Evolutionary conservation across 2,329 filamentous ascomycete species (phyloP).

Genomic region (Emmonsiellopsis sp.): DNA sequence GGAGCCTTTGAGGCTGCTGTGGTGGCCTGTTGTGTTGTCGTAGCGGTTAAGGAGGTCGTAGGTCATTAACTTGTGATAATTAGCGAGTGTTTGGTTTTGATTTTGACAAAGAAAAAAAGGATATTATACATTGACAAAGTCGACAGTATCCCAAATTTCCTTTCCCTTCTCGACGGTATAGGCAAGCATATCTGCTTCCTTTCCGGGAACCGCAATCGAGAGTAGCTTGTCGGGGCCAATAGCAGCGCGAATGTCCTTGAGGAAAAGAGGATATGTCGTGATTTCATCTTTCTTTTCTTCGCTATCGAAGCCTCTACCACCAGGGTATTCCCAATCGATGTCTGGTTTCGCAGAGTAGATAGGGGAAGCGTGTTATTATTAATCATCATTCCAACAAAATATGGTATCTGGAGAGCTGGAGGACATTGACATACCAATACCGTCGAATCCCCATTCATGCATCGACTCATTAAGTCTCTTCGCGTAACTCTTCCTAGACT

Average conservation of each 20-base stretch:
- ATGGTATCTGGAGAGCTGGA: too few species aligned
- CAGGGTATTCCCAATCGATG: constrained; percentile 57
- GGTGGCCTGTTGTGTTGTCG: constrained; percentile 54
- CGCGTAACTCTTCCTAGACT: constrained; percentile 50
- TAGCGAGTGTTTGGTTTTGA: too few species aligned
- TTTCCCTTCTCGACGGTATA: constrained; percentile 52
- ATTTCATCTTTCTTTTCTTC: constrained; percentile 49
- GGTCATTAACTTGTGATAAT: constrained; percentile 44
- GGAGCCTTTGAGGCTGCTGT: constrained; percentile 52
- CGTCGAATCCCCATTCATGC: constrained; percentile 53
- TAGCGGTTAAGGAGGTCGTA: constrained; percentile 66
- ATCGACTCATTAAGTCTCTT: constrained; percentile 57
- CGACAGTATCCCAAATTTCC: constrained; percentile 51
- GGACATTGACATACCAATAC: constrained; percentile 38
- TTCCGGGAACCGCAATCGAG: constrained; percentile 58
- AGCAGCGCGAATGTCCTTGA: constrained; percentile 48
- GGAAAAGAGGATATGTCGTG: constrained; percentile 50
- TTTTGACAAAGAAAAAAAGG: not conserved
- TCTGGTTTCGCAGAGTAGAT: constrained; percentile 29
- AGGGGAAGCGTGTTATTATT: not conserved
- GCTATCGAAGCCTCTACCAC: constrained; percentile 54
- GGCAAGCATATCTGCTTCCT: constrained; percentile 49
- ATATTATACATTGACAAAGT: constrained; percentile 49
- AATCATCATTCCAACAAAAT: not conserved
- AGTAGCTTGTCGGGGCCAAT: constrained; percentile 51